Conservation (phyloP, 2,329 filamentous ascomycete genomes). For the Aspergillus sp. region DNA sequence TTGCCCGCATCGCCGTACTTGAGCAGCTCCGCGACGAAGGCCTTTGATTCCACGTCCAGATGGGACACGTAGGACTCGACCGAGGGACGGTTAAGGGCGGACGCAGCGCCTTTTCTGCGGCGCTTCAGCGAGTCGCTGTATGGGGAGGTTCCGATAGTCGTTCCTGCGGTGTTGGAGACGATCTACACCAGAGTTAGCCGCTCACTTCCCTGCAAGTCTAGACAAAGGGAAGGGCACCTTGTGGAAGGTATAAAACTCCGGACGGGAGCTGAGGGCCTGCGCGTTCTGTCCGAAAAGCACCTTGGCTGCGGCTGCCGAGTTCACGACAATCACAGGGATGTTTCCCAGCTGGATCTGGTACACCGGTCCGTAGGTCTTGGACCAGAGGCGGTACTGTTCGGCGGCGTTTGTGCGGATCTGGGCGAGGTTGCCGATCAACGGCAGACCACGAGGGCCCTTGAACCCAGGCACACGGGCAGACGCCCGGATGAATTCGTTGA, state of each 20-base stretch:
- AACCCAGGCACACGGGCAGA: constrained; percentile 47
- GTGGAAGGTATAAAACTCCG: constrained; percentile 60
- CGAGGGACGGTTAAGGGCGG: constrained; percentile 63
- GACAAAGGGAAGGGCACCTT: constrained; percentile 39
- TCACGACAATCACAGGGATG: constrained; percentile 55
- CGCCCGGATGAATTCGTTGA: constrained; percentile 50
- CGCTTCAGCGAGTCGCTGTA: constrained; percentile 65
- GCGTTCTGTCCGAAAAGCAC: constrained; percentile 53
- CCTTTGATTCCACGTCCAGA: constrained; percentile 61
- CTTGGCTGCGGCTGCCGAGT: constrained; percentile 52
- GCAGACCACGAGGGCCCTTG: constrained; percentile 50
- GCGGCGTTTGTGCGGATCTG: constrained; percentile 56
- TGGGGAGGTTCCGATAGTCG: constrained; percentile 66
- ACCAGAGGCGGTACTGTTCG: constrained; percentile 57
- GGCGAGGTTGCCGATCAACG: constrained; percentile 55
- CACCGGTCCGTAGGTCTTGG: constrained; percentile 49
- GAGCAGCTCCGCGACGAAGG: constrained; percentile 61
- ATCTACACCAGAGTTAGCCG: constrained; percentile 40
- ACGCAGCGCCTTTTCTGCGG: constrained; percentile 62
- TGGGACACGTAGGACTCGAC: constrained; percentile 62
- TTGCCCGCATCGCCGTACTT: constrained; percentile 56
- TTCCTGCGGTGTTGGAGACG: constrained; percentile 63
- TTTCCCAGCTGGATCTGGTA: constrained; percentile 60
- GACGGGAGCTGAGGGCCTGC: constrained; percentile 54
- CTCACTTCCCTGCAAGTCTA: too few relatives aligned